Conservation (phyloP, 2,329 filamentous ascomycete species). For the Cercospora sp. region DNA sequence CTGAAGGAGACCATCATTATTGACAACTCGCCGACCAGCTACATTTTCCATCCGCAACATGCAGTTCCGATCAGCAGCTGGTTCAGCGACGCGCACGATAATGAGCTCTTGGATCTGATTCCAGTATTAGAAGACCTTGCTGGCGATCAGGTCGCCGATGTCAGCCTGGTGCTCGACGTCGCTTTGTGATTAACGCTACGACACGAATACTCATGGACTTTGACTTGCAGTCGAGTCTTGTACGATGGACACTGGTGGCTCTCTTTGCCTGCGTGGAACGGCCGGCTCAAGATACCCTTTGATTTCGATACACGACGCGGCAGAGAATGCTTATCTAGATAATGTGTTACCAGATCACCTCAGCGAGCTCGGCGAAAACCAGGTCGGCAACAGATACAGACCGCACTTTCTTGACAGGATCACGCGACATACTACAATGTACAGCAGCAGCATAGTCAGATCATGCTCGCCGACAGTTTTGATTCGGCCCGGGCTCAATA, state of each 20-base stretch:
- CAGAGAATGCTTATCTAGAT: conserved; percentile 18
- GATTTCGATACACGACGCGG: conserved; percentile 24
- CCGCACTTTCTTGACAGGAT: conserved; percentile 15
- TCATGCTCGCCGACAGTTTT: conserved; percentile 5
- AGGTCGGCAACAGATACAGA: conserved; percentile 18
- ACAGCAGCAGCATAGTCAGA: conserved; percentile 20
- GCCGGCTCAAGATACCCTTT: conserved; percentile 28
- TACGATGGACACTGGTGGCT: conserved; percentile 13
- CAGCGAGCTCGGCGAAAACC: conserved; percentile 10
- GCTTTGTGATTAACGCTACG: conserved; percentile 50
- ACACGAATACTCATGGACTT: conserved; percentile 5
- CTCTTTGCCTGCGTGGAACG: conserved; percentile 17
- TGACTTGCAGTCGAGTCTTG: conserved; percentile 8
- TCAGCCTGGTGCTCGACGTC: conserved; percentile 96
- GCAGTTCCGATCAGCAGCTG: conserved; percentile 99
- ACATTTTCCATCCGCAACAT: conserved; percentile 99
- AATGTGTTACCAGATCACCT: conserved; percentile 19
- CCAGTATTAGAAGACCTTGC: conserved; percentile 97
- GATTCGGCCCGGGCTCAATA: conserved; percentile 6
- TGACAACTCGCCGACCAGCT: conserved; percentile 97
- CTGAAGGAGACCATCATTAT: conserved; percentile 98
- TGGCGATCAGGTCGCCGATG: conserved; percentile 82
- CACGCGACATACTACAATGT: conserved; percentile 19
- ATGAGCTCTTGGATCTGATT: conserved; percentile 95
- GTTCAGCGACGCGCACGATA: conserved; percentile 99